A percentile compares a stretch with the other conserved stretches of the same genome.
phyloP scores from a whole-genome alignment of 1,284 basidiomycete genomes.

The Tetrapyrgos nigripes region DNA sequence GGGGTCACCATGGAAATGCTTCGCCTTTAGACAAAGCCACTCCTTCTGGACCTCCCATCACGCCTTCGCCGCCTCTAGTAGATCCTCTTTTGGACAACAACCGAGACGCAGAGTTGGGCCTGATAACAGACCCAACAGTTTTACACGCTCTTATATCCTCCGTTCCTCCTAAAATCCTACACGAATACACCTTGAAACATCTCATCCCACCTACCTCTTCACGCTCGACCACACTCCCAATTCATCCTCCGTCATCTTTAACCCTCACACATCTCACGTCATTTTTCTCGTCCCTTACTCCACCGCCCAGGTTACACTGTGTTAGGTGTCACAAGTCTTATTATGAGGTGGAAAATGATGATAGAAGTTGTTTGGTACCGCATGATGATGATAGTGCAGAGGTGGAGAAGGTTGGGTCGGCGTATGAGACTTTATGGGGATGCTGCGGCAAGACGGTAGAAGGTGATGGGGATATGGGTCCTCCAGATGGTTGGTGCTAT shows the following conservation, averaged over 20 bases:
- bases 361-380: slow-evolving; percentile 58
- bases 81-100: slow-evolving; percentile 7
- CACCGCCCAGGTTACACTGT: slow-evolving; percentile 73
- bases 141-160: slow-evolving; percentile 59
- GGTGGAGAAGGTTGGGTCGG: slow-evolving; percentile 45
- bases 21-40: slow-evolving; percentile 9
- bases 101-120: slow-evolving; percentile 14
- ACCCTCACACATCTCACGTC: slow-evolving; percentile 49
- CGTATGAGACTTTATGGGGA: slow-evolving; percentile 62
- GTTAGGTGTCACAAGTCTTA: slow-evolving; percentile 73
- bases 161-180: slow-evolving; percentile 70
- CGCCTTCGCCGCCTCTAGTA: slow-evolving; percentile 18
- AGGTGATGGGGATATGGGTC: slow-evolving; percentile 79
- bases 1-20: slow-evolving; percentile 17
- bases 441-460: slow-evolving; percentile 75
- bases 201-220: slow-evolving; percentile 36
- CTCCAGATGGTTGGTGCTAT: slow-evolving; percentile 85
- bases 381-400: slow-evolving; percentile 55
- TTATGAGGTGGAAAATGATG: slow-evolving; percentile 62
- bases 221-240: slow-evolving; percentile 32
- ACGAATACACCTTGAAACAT: slow-evolving; percentile 62
- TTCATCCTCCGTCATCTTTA: slow-evolving; percentile 16
- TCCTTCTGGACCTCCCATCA: slow-evolving; percentile 18
- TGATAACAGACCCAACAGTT: slow-evolving; percentile 43
- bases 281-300: slow-evolving; percentile 65